Evolutionary conservation across 1,139 yeast species (phyloP).

Genomic region (Candida albicans): DNA sequence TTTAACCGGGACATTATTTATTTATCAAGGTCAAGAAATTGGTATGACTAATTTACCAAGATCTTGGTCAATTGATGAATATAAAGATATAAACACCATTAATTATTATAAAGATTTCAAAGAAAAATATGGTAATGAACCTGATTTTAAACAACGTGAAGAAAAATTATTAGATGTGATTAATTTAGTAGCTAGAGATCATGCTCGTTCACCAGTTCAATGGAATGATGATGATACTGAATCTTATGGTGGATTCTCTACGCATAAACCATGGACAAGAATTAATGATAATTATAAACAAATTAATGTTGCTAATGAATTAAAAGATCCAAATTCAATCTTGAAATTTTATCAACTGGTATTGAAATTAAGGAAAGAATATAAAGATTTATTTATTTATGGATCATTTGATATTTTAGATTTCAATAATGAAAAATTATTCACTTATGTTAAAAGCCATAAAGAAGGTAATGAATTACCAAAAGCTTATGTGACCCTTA

Average conservation of each 20-base stretch:
- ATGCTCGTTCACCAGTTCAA: slow-evolving; percentile 61
- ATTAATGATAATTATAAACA: slow-evolving; percentile 51
- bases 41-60: slow-evolving; percentile 53
- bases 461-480: slow-evolving; percentile 13
- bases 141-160: slow-evolving; percentile 27
- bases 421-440: slow-evolving; percentile 35
- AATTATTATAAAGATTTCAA: slow-evolving; percentile 41
- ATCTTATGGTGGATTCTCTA: slow-evolving; percentile 48
- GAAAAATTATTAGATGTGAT: slow-evolving; percentile 32
- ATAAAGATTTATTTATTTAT: slow-evolving; percentile 45
- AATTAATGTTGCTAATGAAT: slow-evolving; percentile 50
- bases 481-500: slow-evolving; percentile 44
- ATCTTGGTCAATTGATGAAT: slow-evolving; percentile 50
- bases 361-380: slow-evolving; percentile 43
- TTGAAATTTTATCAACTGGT: slow-evolving; percentile 47
- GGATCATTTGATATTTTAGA: slow-evolving; percentile 49
- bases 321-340: slow-evolving; percentile 47
- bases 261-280: slow-evolving; percentile 55
- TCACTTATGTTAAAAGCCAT: slow-evolving; percentile 37
- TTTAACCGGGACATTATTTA: slow-evolving; percentile 55
- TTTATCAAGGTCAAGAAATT: slow-evolving; percentile 63
- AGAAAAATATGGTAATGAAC: slow-evolving; percentile 30
- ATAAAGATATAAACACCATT: slow-evolving; percentile 50
- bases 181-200: slow-evolving; percentile 48
- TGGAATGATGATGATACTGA: slow-evolving; percentile 45